These are phyloP conservation scores for Ganoderma meredithae DNA, from an alignment of 1,284 basidiomycete genomes.

Conservation along the genomic window DNA sequence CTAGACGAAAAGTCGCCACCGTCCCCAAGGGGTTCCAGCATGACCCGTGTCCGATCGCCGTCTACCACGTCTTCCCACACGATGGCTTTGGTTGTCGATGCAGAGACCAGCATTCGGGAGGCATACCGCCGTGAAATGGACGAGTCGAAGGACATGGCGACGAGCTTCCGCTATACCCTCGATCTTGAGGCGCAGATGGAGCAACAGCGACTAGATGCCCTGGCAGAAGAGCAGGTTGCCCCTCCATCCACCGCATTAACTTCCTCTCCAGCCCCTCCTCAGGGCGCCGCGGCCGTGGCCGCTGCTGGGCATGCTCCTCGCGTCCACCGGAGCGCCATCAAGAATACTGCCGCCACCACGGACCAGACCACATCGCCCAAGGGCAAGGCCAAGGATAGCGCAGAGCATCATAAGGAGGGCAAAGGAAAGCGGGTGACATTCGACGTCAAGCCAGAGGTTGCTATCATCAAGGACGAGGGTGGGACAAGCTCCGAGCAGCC, in stretches of 20 bases:
- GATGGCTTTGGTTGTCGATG: conserved; percentile 32
- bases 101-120: conserved; percentile 44
- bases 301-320: conserved; percentile 38
- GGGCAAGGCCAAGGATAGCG: conserved; percentile 19
- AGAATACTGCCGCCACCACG: conserved; percentile 28
- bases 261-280: conserved; percentile 16
- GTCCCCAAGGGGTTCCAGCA: conserved; percentile 29
- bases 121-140: conserved; percentile 66
- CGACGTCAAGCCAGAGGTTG: conserved; percentile 64
- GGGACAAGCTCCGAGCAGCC: conserved; percentile 19
- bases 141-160: conserved; percentile 67
- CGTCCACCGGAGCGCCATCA: conserved; percentile 40
- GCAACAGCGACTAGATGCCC: conserved; percentile 19
- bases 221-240: conserved; percentile 24
- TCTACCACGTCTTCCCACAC: conserved; percentile 40
- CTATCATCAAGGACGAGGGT: conserved; percentile 48
- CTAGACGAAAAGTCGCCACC: conserved; percentile 12
- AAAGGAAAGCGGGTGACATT: conserved; percentile 78
- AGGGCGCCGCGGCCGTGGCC: conserved; percentile 9
- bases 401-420: conserved; percentile 26
- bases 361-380: conserved; percentile 27
- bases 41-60: conserved; percentile 35
- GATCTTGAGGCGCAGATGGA: conserved; percentile 68
- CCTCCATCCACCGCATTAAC: conserved; percentile 16
- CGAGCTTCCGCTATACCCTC: conserved; percentile 70